Evolutionary conservation across 2,329 filamentous ascomycete species (phyloP).

Genomic region (Hypocreales sp.): DNA sequence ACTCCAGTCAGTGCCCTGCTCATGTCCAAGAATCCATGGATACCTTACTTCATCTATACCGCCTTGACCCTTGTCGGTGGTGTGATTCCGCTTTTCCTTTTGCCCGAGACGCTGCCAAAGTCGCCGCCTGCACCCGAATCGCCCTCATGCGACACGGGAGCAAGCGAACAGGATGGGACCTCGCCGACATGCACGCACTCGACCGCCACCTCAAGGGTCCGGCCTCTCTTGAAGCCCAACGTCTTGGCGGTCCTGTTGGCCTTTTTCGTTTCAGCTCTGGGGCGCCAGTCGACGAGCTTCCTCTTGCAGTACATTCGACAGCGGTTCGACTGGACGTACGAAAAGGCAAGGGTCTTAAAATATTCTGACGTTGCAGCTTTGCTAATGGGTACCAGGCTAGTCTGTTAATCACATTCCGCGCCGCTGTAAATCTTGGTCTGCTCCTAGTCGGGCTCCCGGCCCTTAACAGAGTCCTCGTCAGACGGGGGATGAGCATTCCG

Average conservation of each 20-base stretch:
- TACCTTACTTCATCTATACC: not conserved
- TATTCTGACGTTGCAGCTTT: not conserved
- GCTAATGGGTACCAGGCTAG: not conserved
- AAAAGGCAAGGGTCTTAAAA: not conserved
- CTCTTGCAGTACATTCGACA: slow-evolving; percentile 1
- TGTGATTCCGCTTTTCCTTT: not conserved
- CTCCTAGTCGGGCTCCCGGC: not conserved
- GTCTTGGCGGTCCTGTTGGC: not conserved
- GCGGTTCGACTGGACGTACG: not conserved
- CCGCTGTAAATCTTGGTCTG: not conserved
- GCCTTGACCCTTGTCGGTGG: not conserved
- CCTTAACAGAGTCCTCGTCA: not conserved
- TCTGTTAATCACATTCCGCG: not conserved
- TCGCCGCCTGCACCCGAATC: not conserved
- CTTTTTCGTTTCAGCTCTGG: not conserved
- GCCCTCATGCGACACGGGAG: not conserved
- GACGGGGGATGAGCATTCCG: not conserved
- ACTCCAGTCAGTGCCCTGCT: not conserved
- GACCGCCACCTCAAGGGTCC: not conserved
- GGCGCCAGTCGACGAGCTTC: not conserved
- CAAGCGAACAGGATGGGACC: no score
- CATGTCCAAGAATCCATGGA: slow-evolving; percentile 1
- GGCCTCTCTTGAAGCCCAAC: not conserved
- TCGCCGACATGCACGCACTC: not conserved
- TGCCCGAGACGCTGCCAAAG: not conserved